These are phyloP conservation scores for Penicillium sp. DNA, from an alignment of 2,329 filamentous ascomycete species.

Conservation along the genomic window DNA sequence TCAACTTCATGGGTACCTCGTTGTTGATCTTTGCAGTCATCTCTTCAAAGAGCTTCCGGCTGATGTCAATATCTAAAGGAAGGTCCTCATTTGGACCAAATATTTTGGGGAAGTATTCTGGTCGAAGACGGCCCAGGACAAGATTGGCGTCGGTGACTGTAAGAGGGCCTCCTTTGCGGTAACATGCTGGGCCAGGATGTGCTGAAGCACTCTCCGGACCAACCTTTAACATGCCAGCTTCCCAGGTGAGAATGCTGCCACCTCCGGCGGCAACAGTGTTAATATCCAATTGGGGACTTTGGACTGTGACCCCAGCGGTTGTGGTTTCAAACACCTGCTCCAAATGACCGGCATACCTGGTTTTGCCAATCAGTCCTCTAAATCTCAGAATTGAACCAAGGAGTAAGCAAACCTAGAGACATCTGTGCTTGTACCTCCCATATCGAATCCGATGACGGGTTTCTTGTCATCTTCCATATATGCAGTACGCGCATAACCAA, in stretches of 20 bases:
- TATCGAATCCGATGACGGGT: slow-evolving; percentile 71
- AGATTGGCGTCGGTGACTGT: not conserved
- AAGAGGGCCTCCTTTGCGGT: not conserved
- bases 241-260: not conserved
- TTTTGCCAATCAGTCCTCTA: not conserved
- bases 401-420: slow-evolving; percentile 68
- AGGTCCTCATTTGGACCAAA: slow-evolving; percentile 82
- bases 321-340: slow-evolving; percentile 95
- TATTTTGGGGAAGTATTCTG: slow-evolving; percentile 69
- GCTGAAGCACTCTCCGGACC: slow-evolving; percentile 3
- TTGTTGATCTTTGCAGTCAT: slow-evolving; percentile 72
- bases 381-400: not conserved
- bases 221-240: not conserved
- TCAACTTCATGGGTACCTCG: slow-evolving; percentile 38
- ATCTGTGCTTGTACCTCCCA: slow-evolving; percentile 91
- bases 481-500: slow-evolving; percentile 2
- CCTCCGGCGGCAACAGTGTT: slow-evolving; percentile 1
- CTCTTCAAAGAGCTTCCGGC: slow-evolving; percentile 65
- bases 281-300: slow-evolving; percentile 70
- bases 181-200: not conserved
- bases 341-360: slow-evolving; percentile 58
- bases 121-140: not conserved
- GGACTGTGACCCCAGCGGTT: slow-evolving; percentile 89
- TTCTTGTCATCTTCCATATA: not conserved
- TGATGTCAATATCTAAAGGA: slow-evolving; percentile 68